Evolutionary conservation across 140 eudicot species (phyloP), one percentile per base, ranked within the genome.

Genomic region (Cichorium intybus): DNA sequence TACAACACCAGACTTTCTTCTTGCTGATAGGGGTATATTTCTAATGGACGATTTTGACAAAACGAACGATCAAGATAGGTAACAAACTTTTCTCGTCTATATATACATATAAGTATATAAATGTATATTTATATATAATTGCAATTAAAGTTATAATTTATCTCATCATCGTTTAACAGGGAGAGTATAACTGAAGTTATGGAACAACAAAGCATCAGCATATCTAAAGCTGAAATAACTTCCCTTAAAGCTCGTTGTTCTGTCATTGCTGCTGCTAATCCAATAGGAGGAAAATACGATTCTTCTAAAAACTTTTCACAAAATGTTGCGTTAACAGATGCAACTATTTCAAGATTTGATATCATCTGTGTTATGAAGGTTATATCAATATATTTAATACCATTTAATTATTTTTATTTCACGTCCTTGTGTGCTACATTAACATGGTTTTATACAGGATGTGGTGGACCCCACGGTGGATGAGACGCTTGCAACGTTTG

Each of bases 21-120:
- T 93, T 74, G 99, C 99, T 63, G 99, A 93, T 69, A 88, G 79
- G 73, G 99, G 99, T 56, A 85, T 93, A 39, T 93, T 97, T 61
- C 85, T 93, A 11, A 93, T 93, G 48, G 99, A 93, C 33, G 99
- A 93, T 75, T 93, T 93, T 53, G 99, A 93, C 77, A 93, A 93
- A 77, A 93, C 88, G 99, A 93, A 93, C 75, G 99, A 93, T 75
- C 99, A 93, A 65, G 99, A 93, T 68, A 93, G 97, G 99, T 81
- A 67, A 70, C 57, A 22, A 53, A 6, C 12, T 33, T 10, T 4
- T 29, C n/a, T n/a, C n/a, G n/a, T n/a, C n/a, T n/a, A n/a, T n/a
- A n/a, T n/a, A n/a, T n/a, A n/a, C n/a, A n/a, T n/a, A n/a, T n/a
- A n/a, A n/a, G n/a, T n/a, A n/a, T n/a, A n/a, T 54, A 66, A 46